Evolutionary conservation across 176 grass and related monocot species (phyloP), one percentile per base, ranked within the genome.

Genomic region (Eremochloa ophiuroides): DNA sequence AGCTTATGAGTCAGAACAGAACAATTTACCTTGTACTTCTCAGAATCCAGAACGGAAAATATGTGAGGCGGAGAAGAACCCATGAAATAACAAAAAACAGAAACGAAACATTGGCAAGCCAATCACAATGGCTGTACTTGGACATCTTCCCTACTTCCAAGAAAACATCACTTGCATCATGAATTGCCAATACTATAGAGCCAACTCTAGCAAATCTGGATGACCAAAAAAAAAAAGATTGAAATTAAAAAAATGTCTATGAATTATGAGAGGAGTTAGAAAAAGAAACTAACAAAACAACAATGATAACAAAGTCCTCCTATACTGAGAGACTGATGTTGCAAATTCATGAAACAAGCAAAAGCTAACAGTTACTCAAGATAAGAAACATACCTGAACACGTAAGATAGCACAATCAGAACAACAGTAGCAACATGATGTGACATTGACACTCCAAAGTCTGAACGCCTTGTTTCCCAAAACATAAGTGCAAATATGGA

Each of bases 401-500:
- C 88, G 51, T 95, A 95, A 78, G 93, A 95, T 64, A 92, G 66
- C 59, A 82, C 26, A 27, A 95, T 92, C 46, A 95, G 85, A 76
- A 90, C 43, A 84, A 67, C 81, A 81, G 74, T 90, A 86, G 93
- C 77, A 15, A 95, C 85, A 76, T 95, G 93, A 88, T 95, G 93
- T 41, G 78, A 89, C 93, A 95, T 90, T 41, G 93, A 95, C 25
- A 95, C 89, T 4, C 87, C 87, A 81, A 92, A 95, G 81, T 95
- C 93, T 46, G 93, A 85, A 25, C 93, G 82, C 74, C 80, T 92
- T 80, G 93, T 95, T 92, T 95, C 93, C 93, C 93, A 95, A 72
- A 92, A 95, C 84, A 95, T 28, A 48, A 95, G 93, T 62, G 93
- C 93, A 88, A 95, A 95, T 85, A 95, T 95, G 37, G 93, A 95